These are phyloP conservation scores for Kuraishia hungarica DNA, from an alignment of 805 yeast species.

Conservation along the genomic window DNA sequence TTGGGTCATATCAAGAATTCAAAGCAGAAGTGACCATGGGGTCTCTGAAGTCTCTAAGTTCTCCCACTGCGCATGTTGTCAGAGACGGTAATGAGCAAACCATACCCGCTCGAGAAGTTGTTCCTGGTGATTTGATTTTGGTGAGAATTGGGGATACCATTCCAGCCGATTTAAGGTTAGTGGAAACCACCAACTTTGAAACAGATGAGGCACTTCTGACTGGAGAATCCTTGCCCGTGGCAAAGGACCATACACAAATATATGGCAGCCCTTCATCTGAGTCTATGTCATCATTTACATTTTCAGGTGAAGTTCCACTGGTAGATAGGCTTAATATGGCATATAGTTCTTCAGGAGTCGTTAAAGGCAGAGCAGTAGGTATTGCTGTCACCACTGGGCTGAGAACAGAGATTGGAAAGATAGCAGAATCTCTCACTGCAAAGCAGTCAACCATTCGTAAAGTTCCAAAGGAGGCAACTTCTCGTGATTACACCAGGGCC, in stretches of 20 bases:
- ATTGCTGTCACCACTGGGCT: constrained; percentile 63
- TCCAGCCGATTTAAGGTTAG: constrained; percentile 64
- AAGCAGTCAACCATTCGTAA: constrained; percentile 28
- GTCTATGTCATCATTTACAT: neutral
- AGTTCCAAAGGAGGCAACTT: constrained; percentile 32
- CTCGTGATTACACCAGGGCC: constrained; percentile 38
- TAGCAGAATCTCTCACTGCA: constrained; percentile 50
- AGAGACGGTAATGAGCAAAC: constrained; percentile 51
- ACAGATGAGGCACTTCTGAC: constrained; percentile 84
- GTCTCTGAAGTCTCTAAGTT: constrained; percentile 53
- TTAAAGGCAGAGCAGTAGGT: constrained; percentile 71
- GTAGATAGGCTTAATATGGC: constrained; percentile 74
- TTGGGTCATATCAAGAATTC: constrained; percentile 64
- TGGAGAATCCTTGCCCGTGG: constrained; percentile 79
- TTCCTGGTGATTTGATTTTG: constrained; percentile 64
- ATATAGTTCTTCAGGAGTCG: constrained; percentile 56
- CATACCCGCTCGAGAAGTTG: constrained; percentile 55
- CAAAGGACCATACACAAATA: constrained; percentile 36
- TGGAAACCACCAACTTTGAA: constrained; percentile 55
- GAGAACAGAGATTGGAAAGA: constrained; percentile 65
- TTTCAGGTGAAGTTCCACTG: constrained; percentile 36
- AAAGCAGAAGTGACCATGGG: constrained; percentile 78
- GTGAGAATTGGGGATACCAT: constrained; percentile 66
- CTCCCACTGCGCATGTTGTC: constrained; percentile 63
- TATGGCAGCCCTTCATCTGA: constrained; percentile 20